Conservation (phyloP, 345 rosid species). For the Eucalyptus fibrosa region DNA sequence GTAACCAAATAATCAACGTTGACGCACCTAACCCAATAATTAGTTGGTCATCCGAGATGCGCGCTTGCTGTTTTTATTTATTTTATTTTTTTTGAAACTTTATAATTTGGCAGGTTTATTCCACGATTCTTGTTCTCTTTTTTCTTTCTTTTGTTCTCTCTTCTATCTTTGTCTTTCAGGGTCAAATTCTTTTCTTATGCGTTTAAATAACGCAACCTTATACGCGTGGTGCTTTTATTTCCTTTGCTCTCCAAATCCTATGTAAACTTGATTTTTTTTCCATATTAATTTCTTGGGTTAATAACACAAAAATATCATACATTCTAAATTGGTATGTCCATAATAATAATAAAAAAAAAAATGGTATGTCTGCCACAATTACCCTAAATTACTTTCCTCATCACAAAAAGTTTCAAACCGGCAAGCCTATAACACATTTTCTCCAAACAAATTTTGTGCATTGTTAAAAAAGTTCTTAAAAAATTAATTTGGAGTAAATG, state of each 20-base stretch:
- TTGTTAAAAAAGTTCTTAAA: not conserved
- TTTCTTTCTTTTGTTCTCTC: not conserved
- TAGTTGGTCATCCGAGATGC: not conserved
- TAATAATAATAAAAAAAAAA: not conserved
- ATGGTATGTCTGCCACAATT: fast-evolving
- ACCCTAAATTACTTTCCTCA: fast-evolving
- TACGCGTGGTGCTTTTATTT: not conserved
- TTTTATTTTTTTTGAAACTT: not conserved
- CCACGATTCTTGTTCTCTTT: not conserved
- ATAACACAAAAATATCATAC: not conserved
- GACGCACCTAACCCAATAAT: not conserved
- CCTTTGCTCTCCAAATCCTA: not conserved
- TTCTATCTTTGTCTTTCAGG: not conserved
- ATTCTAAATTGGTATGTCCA: not conserved
- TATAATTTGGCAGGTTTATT: not conserved
- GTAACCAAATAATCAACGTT: not conserved
- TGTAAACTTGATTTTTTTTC: not conserved
- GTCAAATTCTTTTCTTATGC: not conserved
- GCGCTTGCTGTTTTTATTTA: not conserved
- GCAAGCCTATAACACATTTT: not conserved
- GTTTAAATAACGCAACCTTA: not conserved
- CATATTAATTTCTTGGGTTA: not conserved
- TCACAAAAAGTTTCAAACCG: not conserved
- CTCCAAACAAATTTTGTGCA: not conserved
- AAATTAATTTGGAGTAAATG: not conserved